These are phyloP conservation scores for Colletotrichum sp. DNA, from an alignment of 2,329 filamentous ascomycete species.

Conservation along the genomic window DNA sequence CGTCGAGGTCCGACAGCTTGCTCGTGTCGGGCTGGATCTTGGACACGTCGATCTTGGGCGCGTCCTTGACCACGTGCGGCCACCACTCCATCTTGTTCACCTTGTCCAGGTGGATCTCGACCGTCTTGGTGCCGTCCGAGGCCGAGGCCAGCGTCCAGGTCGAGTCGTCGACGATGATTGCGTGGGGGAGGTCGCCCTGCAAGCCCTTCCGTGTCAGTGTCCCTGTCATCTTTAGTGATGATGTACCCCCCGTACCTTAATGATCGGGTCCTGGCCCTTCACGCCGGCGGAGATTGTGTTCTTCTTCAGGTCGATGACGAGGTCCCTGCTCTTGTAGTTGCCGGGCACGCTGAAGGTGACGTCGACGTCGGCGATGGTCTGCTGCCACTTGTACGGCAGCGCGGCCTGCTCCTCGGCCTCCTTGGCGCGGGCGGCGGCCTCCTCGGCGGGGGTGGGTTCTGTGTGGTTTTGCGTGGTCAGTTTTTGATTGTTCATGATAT, in stretches of 20 bases:
- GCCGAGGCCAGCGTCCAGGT: conserved; percentile 89
- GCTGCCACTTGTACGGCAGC: conserved; percentile 96
- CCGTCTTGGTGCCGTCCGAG: conserved; percentile 67
- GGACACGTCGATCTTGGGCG: conserved; percentile 91
- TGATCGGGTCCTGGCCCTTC: conserved; percentile 86
- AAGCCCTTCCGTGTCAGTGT: not conserved
- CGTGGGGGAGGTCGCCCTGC: conserved; percentile 84
- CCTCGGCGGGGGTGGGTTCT: conserved; percentile 62
- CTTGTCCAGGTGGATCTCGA: conserved; percentile 93
- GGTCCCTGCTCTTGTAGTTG: conserved; percentile 83
- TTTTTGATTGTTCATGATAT: not conserved
- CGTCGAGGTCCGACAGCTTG: conserved; percentile 90
- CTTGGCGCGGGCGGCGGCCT: conserved; percentile 66
- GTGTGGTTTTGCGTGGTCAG: not conserved
- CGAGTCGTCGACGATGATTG: conserved; percentile 83
- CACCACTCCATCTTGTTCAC: conserved; percentile 98
- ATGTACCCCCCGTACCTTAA: conserved; percentile 63
- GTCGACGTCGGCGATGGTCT: conserved; percentile 89
- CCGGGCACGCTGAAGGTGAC: conserved; percentile 78
- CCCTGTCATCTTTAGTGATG: not conserved
- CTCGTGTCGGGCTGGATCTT: conserved; percentile 95
- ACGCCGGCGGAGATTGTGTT: conserved; percentile 78
- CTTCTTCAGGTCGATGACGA: conserved; percentile 84
- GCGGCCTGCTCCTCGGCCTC: conserved; percentile 88
- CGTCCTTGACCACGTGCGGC: conserved; percentile 85